Evolutionary conservation across 2,329 filamentous ascomycete genomes (phyloP).

Genomic region (Aureobasidium leucospermi): DNA sequence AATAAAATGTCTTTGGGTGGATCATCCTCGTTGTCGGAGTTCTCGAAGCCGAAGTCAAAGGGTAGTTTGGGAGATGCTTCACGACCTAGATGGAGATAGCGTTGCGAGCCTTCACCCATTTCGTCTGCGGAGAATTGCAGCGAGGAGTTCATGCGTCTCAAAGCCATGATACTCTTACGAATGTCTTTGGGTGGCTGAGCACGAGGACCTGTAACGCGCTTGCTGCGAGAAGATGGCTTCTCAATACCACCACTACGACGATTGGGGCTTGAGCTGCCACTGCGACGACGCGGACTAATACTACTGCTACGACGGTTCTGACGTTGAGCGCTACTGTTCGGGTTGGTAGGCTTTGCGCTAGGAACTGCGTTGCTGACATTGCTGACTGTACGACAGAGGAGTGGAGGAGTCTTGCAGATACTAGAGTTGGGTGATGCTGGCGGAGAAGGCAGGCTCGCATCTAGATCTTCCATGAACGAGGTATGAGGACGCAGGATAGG

Average conservation of each 20-base stretch:
- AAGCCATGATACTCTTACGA: constrained; percentile 31
- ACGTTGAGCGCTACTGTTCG: not conserved
- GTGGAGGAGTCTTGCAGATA: not conserved
- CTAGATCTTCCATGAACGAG: not conserved
- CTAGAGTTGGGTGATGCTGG: constrained; percentile 2
- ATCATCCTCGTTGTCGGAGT: not conserved
- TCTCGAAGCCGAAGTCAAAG: constrained; percentile 17
- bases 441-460: not conserved
- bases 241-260: not conserved
- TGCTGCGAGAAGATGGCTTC: not conserved
- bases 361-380: not conserved
- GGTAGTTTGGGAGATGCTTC: constrained; percentile 31
- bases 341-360: not conserved
- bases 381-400: not conserved
- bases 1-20: not conserved
- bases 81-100: constrained; percentile 34
- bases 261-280: not conserved
- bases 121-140: not conserved
- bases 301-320: not conserved
- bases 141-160: constrained; percentile 37
- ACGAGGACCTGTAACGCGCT: constrained; percentile 24
- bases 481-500: constrained; percentile 5
- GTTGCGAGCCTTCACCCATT: constrained; percentile 25
- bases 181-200: constrained; percentile 30
- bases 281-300: not conserved